These are phyloP conservation scores for Melaleuca alternifolia DNA, from an alignment of 345 rosid species.

Conservation along the genomic window DNA sequence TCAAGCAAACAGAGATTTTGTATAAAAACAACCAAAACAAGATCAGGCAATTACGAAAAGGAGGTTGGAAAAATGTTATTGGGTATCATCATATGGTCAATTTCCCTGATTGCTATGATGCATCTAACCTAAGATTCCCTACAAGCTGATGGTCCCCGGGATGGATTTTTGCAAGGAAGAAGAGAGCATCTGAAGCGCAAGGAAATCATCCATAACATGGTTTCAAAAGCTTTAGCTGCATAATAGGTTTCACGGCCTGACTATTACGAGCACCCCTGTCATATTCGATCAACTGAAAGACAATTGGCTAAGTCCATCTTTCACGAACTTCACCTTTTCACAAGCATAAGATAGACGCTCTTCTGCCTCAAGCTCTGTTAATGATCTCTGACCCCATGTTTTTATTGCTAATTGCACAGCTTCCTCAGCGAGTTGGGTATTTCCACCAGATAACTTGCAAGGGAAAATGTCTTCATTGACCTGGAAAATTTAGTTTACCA, in stretches of 20 bases:
- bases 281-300: not conserved
- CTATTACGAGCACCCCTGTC: not conserved
- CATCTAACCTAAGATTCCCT: not conserved
- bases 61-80: not conserved
- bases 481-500: constrained; percentile 16
- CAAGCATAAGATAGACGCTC: constrained; percentile 90
- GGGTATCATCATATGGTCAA: not conserved
- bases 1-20: not conserved
- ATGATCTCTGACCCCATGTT: constrained; percentile 78
- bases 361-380: constrained; percentile 93
- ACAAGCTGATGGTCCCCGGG: not conserved
- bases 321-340: constrained; percentile 56
- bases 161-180: not conserved
- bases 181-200: not conserved
- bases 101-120: not conserved
- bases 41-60: not conserved
- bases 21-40: not conserved
- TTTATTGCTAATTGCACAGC: constrained; percentile 73
- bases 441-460: constrained; percentile 59
- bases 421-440: constrained; percentile 64
- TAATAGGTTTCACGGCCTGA: not conserved
- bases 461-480: constrained; percentile 87
- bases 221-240: not conserved
- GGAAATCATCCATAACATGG: not conserved
- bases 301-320: not conserved